Conservation (phyloP, 345 rosid genomes). For the Sapria himalayana region DNA sequence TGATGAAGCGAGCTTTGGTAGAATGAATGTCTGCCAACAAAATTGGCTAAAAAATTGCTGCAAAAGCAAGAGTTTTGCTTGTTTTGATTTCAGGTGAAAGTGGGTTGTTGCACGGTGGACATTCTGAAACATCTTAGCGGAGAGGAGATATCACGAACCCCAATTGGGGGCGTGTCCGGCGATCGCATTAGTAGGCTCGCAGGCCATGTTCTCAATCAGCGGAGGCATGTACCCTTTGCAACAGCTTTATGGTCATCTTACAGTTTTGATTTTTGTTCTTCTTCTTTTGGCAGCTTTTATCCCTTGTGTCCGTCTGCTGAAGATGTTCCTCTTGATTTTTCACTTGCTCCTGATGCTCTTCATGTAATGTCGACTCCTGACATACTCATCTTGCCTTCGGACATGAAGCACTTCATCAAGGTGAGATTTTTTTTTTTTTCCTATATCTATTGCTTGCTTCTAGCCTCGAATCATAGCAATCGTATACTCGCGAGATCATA, state of each 20-base stretch:
- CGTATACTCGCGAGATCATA: too few species aligned
- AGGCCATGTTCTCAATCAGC: conserved; percentile 52
- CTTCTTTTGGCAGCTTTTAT: conserved; percentile 40
- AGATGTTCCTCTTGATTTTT: conserved; percentile 53
- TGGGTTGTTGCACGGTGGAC: conserved; percentile 79
- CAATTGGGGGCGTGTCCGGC: conserved; percentile 27
- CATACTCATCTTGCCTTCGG: conserved; percentile 64
- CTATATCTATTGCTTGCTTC: too few species aligned
- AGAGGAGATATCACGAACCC: conserved; percentile 63
- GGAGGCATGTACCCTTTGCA: conserved; percentile 31
- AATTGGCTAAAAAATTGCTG: too few species aligned
- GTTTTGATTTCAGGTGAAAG: conserved; percentile 47
- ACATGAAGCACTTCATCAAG: conserved; percentile 66
- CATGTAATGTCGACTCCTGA: conserved; percentile 35
- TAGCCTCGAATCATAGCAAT: too few species aligned
- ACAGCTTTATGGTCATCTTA: too few species aligned
- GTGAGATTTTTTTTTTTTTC: too few species aligned
- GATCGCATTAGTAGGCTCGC: conserved; percentile 85
- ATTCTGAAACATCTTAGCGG: conserved; percentile 69
- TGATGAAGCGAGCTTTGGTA: too few species aligned
- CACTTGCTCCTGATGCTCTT: conserved; percentile 53
- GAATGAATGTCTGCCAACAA: too few species aligned
- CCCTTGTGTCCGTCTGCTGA: conserved; percentile 80
- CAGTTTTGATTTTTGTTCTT: not conserved
- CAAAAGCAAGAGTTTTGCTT: too few species aligned